phyloP scores from a whole-genome alignment of 768 basidiomycete genomes.

The Termitomyces sp. region DNA sequence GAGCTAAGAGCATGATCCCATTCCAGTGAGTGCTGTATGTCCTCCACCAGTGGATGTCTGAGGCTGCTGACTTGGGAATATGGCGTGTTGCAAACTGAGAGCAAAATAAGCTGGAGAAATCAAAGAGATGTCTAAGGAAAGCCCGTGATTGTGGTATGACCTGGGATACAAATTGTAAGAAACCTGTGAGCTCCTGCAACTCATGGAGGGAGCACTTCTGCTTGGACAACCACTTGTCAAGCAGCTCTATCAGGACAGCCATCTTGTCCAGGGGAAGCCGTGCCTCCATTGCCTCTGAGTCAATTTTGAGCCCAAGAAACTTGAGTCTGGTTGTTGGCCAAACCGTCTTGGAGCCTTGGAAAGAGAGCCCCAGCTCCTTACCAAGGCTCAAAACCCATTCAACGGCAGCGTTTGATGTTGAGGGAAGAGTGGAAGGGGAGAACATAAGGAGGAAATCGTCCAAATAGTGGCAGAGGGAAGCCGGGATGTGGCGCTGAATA shows the following conservation, averaged over 20 bases:
- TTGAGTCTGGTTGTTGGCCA: too few species aligned
- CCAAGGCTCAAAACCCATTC: too few species aligned
- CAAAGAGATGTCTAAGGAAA: constrained; percentile 21
- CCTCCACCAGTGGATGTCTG: constrained; percentile 29
- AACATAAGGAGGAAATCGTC: neutral
- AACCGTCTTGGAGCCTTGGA: too few species aligned
- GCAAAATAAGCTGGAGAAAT: constrained; percentile 22
- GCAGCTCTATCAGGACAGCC: too few species aligned
- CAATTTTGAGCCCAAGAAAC: too few species aligned
- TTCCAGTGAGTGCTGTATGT: constrained; percentile 22
- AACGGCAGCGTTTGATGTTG: neutral
- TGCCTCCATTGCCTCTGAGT: too few species aligned
- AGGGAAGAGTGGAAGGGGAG: neutral
- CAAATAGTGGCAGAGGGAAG: too few species aligned
- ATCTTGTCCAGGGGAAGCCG: too few species aligned
- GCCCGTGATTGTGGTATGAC: constrained; percentile 24
- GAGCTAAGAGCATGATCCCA: constrained; percentile 16
- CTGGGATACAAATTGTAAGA: constrained; percentile 26
- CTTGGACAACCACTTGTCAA: neutral
- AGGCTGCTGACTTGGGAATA: constrained; percentile 16
- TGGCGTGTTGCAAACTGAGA: constrained; percentile 15
- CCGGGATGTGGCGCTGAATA: too few species aligned
- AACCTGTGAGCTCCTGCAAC: too few species aligned
- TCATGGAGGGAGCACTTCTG: neutral
- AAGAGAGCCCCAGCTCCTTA: too few species aligned